phyloP scores from a whole-genome alignment of 2,329 filamentous ascomycete genomes.

The Epichloe gansuensis region DNA sequence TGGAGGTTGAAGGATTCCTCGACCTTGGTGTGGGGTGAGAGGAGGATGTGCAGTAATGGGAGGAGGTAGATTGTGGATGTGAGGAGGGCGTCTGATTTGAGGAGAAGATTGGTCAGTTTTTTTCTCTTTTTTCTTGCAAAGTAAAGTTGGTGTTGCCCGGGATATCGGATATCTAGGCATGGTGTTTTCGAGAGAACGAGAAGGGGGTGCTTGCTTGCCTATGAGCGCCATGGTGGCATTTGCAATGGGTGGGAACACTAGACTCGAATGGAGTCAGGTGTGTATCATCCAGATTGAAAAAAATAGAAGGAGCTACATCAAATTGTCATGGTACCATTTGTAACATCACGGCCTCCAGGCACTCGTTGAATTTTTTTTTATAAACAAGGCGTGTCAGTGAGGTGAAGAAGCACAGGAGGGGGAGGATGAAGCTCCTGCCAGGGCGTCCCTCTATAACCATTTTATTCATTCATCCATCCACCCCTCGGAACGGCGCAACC shows the following conservation, averaged over 20 bases:
- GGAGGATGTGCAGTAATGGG: slow-evolving; percentile 55
- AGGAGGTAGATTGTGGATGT: slow-evolving; percentile 35
- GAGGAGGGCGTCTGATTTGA: slow-evolving; percentile 13
- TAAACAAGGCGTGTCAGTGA: too few species aligned
- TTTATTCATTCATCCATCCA: not conserved
- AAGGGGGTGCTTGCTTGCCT: slow-evolving; percentile 6
- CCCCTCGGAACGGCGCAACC: slow-evolving; percentile 22
- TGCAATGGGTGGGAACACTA: not conserved
- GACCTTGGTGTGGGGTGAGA: slow-evolving; percentile 88
- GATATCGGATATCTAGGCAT: not conserved
- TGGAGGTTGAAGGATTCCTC: slow-evolving; percentile 98
- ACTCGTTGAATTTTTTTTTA: too few species aligned
- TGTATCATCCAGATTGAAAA: too few species aligned
- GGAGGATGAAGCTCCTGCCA: too few species aligned
- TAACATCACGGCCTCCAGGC: too few species aligned
- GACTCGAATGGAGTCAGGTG: too few species aligned
- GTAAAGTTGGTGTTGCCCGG: not conserved
- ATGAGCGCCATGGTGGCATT: slow-evolving; percentile 12
- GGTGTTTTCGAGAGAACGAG: not conserved
- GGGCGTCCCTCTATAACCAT: not conserved
- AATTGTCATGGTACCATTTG: not conserved
- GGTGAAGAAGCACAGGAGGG: too few species aligned
- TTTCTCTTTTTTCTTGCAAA: not conserved
- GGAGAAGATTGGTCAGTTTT: not conserved
- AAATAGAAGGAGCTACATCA: not conserved